phyloP scores from a whole-genome alignment of 2,329 filamentous ascomycete species.

The Epichloe bromicola region DNA sequence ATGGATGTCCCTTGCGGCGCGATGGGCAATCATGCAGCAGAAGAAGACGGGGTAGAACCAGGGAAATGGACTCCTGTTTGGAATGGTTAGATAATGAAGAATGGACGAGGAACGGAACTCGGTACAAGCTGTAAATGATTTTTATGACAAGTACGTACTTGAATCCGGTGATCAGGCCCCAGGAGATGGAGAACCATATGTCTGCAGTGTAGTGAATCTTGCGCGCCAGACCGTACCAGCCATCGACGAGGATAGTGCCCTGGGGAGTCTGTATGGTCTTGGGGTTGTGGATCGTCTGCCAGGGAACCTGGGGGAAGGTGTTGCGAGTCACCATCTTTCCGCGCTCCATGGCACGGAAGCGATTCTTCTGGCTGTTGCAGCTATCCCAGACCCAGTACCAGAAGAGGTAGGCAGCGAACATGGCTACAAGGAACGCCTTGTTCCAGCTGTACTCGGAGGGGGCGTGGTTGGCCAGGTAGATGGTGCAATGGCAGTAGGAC shows the following conservation, averaged over 20 bases:
- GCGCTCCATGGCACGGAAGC: constrained; percentile 69
- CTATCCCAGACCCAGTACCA: constrained; percentile 91
- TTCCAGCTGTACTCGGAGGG: constrained; percentile 70
- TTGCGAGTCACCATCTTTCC: constrained; percentile 58
- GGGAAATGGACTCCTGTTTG: constrained; percentile 56
- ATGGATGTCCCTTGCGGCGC: constrained; percentile 62
- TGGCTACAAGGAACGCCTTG: constrained; percentile 46
- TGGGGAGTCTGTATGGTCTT: constrained; percentile 60
- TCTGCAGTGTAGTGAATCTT: constrained; percentile 44
- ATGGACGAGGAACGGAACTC: not conserved
- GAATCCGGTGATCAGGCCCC: constrained; percentile 40
- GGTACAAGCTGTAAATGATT: not conserved
- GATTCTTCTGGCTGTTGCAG: constrained; percentile 86
- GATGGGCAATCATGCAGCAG: constrained; percentile 66
- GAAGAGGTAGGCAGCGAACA: constrained; percentile 63
- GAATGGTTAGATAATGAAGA: constrained; percentile 3
- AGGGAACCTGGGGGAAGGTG: constrained; percentile 87
- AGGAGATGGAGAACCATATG: constrained; percentile 34
- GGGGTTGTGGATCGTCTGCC: constrained; percentile 71
- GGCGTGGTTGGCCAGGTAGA: constrained; percentile 76
- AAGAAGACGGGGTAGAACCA: constrained; percentile 91
- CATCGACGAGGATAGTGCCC: constrained; percentile 68
- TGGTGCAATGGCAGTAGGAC: constrained; percentile 85
- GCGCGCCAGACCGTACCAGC: constrained; percentile 68
- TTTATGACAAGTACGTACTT: constrained; percentile 15